Percentiles rank a stretch among this genome's conserved stretches.
phyloP scores from a whole-genome alignment of 2,329 filamentous ascomycete species.

The Pseudomassariella vexata region DNA sequence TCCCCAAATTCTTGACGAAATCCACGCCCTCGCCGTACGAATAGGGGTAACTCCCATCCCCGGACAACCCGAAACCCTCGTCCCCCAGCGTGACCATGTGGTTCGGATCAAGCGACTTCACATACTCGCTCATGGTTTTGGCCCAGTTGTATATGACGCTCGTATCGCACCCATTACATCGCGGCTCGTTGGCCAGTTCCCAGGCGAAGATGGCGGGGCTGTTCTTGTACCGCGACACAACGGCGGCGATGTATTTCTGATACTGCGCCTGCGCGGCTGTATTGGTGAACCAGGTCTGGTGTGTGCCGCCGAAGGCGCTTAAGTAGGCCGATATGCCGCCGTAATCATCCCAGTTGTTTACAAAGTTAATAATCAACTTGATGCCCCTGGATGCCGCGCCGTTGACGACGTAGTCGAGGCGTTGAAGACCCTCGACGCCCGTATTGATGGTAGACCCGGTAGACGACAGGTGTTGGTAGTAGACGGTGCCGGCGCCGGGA shows the following conservation, averaged over 20 bases:
- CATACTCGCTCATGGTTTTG: constrained; percentile 48
- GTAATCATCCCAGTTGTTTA: constrained; percentile 67
- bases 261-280: constrained; percentile 49
- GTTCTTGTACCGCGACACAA: constrained; percentile 41
- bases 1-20: constrained; percentile 43
- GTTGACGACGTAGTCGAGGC: constrained; percentile 59
- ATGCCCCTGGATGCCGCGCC: constrained; percentile 53
- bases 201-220: constrained; percentile 46
- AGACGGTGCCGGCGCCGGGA: constrained; percentile 32
- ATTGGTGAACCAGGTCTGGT: constrained; percentile 53
- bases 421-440: constrained; percentile 54
- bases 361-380: constrained; percentile 60
- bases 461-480: constrained; percentile 48
- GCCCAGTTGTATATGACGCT: constrained; percentile 56
- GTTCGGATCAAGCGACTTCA: constrained; percentile 56
- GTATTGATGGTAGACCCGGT: constrained; percentile 55
- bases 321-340: constrained; percentile 60
- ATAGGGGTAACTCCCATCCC: constrained; percentile 48
- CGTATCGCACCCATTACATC: constrained; percentile 51
- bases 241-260: constrained; percentile 39
- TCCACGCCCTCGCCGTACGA: constrained; percentile 44
- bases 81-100: constrained; percentile 63
- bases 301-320: constrained; percentile 47
- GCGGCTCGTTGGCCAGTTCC: constrained; percentile 51
- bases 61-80: constrained; percentile 40